Evolutionary conservation across 805 yeast species (phyloP), one percentile per base, ranked within the genome.

Genomic region (Candida sonorensis): DNA sequence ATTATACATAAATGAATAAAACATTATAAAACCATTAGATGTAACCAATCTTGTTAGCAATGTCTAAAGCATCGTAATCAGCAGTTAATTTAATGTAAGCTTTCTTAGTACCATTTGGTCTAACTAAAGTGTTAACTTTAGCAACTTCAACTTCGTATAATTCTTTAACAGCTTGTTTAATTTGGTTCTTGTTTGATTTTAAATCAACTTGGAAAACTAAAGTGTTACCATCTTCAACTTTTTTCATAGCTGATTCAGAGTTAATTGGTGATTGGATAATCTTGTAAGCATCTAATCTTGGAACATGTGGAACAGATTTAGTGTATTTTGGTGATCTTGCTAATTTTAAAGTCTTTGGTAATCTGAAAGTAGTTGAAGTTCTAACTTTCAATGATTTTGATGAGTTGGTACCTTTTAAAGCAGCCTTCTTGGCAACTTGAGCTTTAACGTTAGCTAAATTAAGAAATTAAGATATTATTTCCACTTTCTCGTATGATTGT

Each of bases 71-170:
- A 75, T 92, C 98, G 78, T 80, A 83, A 72, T 92, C 98, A 67
- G 95, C 90, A 64, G 97, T 86, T 68, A 92, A 83, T 77, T 94
- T 86, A 66, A 92, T 90, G 80, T 82, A 92, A 66, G 98, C 98
- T 81, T 92, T 92, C 86, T 92, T 92, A 76, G 97, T 83, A 71
- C 98, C 98, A 72, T 92, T 88, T 67, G 98, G 97, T 76, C 95
- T 86, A 63, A 92, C 73, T 68, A 92, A 77, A 57, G 98, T 92
- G 90, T 92, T 88, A 64, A 92, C 87, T 71, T 84, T 75, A 61
- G 69, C 73, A 55, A 83, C 92, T 53, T 92, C 97, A 61, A 90
- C 97, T 64, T 84, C 88, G 80, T 90, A 92, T 64, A 92, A 79
- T 73, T 87, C 94, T 81, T 92, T 90, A 61, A 92, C 94, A 53